Evolutionary conservation across 352 stramenopile species (phyloP), one percentile per base, ranked within the genome.

Genomic region (Plasmopara muralis): DNA sequence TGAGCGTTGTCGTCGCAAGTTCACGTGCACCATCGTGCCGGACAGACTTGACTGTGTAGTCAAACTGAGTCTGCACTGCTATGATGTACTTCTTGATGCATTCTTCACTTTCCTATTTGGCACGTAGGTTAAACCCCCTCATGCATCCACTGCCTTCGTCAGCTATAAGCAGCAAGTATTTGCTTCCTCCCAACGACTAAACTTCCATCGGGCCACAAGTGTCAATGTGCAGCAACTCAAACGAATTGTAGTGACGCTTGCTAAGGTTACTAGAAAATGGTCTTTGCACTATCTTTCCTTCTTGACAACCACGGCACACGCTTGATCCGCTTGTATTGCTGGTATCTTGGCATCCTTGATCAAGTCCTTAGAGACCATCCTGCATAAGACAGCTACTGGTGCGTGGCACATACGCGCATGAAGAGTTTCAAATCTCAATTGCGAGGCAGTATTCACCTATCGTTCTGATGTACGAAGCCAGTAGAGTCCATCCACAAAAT

Each of bases 401-500:
- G 33, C 33, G 13, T 38, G 33, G 13, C 33, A 1, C 33, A 38
- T 38, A 14, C 13, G 33, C 4, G 20, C 20, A 25, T 25, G 20
- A 25, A 25, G 20, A 25, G 1, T 25, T 25, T 25, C 20, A 3
- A 25, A 25, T 25, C 20, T 25, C 3, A 3, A 25, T 25, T 25
- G 20, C 3, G 20, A 25, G 20, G 20, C 20, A 25, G 20, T 25
- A 25, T 25, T 25, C 1, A 25, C 20, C 31, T 1, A 30, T 41
- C 6, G 4, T 6, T 41, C 2, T 41, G 31, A n/a, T 29, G 44
- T 31, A 15, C 44, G 31, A 16, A 50, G 30, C 31, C 44, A 41
- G 30, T 41, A 50, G 18, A 50, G n/a, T 9, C 44, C 44, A 35
- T 41, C 30, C 12, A 50, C 42, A 18, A 30, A 28, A 28, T 49